phyloP scores from a whole-genome alignment of 2,329 filamentous ascomycete genomes.

The Biscogniauxia mediterranea region DNA sequence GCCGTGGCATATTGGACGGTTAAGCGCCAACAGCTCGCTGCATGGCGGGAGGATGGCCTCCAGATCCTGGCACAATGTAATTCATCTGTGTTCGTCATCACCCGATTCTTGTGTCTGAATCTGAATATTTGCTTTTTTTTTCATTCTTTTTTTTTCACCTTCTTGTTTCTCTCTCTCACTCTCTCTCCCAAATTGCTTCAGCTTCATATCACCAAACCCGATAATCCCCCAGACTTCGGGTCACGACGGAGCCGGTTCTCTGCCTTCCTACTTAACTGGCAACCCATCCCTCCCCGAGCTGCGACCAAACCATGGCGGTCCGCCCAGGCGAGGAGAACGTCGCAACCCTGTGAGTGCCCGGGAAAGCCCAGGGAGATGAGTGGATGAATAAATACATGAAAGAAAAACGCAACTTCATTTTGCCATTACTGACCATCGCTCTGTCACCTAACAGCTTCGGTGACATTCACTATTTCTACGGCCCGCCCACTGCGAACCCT shows the following conservation, averaged over 20 bases:
- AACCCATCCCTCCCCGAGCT: no score
- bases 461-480: constrained; percentile 78
- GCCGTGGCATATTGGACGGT: constrained; percentile 25
- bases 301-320: constrained; percentile 38
- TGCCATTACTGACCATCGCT: background rate
- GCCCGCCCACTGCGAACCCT: constrained; percentile 62
- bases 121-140: no score
- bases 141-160: constrained; percentile 1
- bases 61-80: background rate
- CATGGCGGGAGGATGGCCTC: background rate
- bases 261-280: background rate
- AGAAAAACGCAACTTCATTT: constrained; percentile 25
- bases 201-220: background rate
- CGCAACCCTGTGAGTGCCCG: constrained; percentile 42
- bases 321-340: constrained; percentile 47
- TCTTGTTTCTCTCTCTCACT: constrained; percentile 3
- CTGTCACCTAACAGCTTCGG: constrained; percentile 56
- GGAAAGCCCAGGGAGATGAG: constrained; percentile 3
- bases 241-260: constrained; percentile 15
- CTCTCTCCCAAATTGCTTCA: background rate
- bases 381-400: background rate
- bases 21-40: constrained; percentile 28
- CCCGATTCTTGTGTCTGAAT: no score
- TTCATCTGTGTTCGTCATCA: background rate
- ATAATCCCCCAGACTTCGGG: no score